These are phyloP conservation scores for Chaetomium fimeti DNA, from an alignment of 495 filamentous ascomycete species.

Conservation along the genomic window DNA sequence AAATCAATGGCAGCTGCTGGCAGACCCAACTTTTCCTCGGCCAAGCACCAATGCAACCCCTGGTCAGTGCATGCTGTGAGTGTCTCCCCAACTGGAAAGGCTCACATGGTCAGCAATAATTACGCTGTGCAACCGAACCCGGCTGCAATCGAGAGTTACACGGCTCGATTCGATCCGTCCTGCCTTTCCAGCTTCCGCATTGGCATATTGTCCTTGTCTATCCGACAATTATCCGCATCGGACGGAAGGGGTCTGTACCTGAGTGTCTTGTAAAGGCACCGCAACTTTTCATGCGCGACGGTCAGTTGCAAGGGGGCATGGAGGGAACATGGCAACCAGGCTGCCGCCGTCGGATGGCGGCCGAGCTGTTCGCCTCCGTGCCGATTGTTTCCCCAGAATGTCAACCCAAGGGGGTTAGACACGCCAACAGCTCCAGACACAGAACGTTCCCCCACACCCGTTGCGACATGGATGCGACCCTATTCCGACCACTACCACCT, in stretches of 20 bases:
- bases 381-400: constrained; percentile 15
- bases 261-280: constrained; percentile 18
- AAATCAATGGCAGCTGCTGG: too few species aligned
- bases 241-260: constrained; percentile 14
- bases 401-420: background rate
- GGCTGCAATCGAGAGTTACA: constrained; percentile 23
- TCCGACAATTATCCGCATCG: constrained; percentile 32
- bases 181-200: constrained; percentile 30
- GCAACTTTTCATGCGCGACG: background rate
- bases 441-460: background rate
- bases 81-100: too few species aligned
- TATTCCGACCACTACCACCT: constrained; percentile 25
- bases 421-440: constrained; percentile 11
- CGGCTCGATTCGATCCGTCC: constrained; percentile 37
- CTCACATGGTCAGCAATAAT: constrained; percentile 11
- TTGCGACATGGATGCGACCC: constrained; percentile 19
- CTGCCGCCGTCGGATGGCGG: background rate
- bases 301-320: background rate
- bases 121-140: constrained; percentile 12
- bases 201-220: constrained; percentile 26
- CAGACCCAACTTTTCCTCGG: too few species aligned
- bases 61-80: too few species aligned
- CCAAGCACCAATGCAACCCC: too few species aligned
- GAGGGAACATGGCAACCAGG: background rate
- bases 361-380: constrained; percentile 2